Conservation (phyloP, 495 filamentous ascomycete species). For the Pyrenula aspistea region DNA sequence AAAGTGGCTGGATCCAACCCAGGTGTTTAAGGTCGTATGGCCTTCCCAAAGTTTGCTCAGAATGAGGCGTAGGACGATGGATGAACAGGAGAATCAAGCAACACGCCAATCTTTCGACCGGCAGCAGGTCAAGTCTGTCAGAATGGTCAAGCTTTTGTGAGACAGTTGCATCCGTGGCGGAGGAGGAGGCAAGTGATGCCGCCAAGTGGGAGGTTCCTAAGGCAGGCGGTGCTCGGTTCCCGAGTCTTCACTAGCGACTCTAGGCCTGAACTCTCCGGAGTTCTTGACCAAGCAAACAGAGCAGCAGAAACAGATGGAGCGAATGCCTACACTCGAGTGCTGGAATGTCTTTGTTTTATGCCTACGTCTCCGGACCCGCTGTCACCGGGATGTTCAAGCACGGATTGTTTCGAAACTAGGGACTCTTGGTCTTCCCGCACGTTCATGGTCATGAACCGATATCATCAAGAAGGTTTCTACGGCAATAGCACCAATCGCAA, state of each 20-base stretch:
- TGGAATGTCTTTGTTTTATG: neutral
- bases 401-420: neutral
- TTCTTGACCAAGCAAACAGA: too few species aligned
- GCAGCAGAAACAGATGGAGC: neutral
- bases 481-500: too few species aligned
- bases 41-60: too few species aligned
- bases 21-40: too few species aligned
- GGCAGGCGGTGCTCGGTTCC: neutral
- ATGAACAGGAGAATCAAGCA: too few species aligned
- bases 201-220: neutral
- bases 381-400: neutral
- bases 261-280: neutral
- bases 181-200: neutral
- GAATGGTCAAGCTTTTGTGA: neutral
- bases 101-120: too few species aligned
- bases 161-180: neutral
- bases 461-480: too few species aligned
- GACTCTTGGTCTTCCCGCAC: too few species aligned
- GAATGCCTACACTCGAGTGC: neutral
- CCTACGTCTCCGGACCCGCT: neutral
- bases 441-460: too few species aligned
- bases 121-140: too few species aligned
- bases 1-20: too few species aligned
- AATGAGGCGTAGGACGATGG: too few species aligned
- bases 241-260: neutral